phyloP scores from a whole-genome alignment of 2,329 filamentous ascomycete species.

The Daldinia sp. region DNA sequence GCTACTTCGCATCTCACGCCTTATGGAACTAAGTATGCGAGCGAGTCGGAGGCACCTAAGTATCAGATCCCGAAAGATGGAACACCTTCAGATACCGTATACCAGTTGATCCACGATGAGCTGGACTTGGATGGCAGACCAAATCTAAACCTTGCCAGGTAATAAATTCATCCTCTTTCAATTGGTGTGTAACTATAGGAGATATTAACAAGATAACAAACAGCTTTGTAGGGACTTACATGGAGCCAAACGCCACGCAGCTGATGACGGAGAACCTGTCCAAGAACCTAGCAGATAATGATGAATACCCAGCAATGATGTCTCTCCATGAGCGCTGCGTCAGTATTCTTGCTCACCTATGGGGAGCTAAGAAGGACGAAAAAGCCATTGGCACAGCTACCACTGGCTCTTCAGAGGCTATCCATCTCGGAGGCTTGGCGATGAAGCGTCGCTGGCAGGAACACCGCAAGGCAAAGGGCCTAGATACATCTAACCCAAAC shows the following conservation, averaged over 20 bases:
- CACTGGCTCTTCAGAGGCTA: slow-evolving; percentile 77
- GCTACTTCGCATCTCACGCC: slow-evolving; percentile 65
- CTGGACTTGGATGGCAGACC: slow-evolving; percentile 74
- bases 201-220: slow-evolving; percentile 44
- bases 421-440: slow-evolving; percentile 76
- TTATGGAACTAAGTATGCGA: slow-evolving; percentile 69
- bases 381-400: slow-evolving; percentile 76
- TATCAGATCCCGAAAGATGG: slow-evolving; percentile 69
- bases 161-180: slow-evolving; percentile 22
- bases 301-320: slow-evolving; percentile 70
- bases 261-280: slow-evolving; percentile 76
- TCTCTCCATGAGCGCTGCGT: slow-evolving; percentile 75
- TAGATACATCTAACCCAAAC: slow-evolving; percentile 74
- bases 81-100: slow-evolving; percentile 71
- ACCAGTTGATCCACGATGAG: slow-evolving; percentile 73
- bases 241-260: slow-evolving; percentile 73
- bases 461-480: slow-evolving; percentile 68
- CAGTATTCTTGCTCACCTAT: slow-evolving; percentile 75
- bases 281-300: slow-evolving; percentile 80
- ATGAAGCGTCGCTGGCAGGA: slow-evolving; percentile 84
- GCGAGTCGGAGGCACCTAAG: slow-evolving; percentile 67
- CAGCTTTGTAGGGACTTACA: slow-evolving; percentile 78
- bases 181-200: slow-evolving; percentile 9
- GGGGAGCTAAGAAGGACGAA: slow-evolving; percentile 71
- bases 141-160: slow-evolving; percentile 74